These are phyloP conservation scores for Saccharomycopsis javanensis DNA, from an alignment of 805 yeast species.

Conservation along the genomic window DNA sequence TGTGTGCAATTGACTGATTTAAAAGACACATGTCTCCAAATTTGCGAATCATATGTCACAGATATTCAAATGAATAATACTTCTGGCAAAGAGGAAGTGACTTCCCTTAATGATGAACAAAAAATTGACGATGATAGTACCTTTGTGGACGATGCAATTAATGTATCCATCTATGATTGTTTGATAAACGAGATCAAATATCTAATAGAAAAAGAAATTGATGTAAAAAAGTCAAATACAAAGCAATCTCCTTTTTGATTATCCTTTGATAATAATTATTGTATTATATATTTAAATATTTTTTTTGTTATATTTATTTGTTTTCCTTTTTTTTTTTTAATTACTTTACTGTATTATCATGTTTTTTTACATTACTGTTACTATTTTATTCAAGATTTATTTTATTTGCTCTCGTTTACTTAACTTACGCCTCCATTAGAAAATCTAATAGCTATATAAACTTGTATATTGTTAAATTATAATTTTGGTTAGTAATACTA, in stretches of 20 bases:
- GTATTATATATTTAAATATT: not conserved
- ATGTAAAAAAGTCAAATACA: not conserved
- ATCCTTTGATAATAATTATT: not conserved
- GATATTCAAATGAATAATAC: not conserved
- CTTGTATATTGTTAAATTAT: no score
- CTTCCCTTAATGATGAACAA: not conserved
- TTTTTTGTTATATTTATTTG: not conserved
- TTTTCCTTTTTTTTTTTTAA: not conserved
- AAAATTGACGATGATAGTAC: not conserved
- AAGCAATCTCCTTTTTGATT: not conserved
- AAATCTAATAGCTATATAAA: no score
- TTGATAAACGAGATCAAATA: not conserved
- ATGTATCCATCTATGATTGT: not conserved
- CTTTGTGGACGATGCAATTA: not conserved
- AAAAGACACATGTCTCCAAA: not conserved
- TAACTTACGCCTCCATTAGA: no score
- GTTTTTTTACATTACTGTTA: not conserved
- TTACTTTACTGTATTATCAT: not conserved
- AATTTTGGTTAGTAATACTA: no score
- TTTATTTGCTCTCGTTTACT: not conserved
- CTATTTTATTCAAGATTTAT: not conserved
- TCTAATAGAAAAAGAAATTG: not conserved
- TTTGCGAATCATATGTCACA: not conserved
- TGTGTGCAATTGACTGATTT: not conserved
- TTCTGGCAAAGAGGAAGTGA: not conserved